Base-by-base conservation (phyloP, 495 filamentous ascomycete genomes). In the Xylaria flabelliformis region DNA sequence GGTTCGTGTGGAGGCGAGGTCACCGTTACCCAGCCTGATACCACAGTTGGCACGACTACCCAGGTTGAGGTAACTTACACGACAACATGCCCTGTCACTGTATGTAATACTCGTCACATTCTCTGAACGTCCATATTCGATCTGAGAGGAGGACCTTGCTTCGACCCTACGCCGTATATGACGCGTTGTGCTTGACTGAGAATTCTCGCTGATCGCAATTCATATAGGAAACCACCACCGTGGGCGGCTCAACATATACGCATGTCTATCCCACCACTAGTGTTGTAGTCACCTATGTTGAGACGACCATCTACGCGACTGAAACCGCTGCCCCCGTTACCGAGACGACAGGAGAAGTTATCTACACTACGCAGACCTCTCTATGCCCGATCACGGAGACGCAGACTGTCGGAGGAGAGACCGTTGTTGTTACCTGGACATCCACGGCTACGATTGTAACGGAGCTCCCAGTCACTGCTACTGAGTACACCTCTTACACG, bases 351-450 rank as follows among this genome's bases (percentile, higher is more conserved):
- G 75, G 75, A 26, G 70, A 66, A 24, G 74, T 74, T 32, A 78
- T 74, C 34, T 82, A 83, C 76, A 81, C 76, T 4, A 85, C 83
- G 34, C 69, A 82, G 56, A 84, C 82, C 39, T 76, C 76, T 55
- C 76, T 82, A 10, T 83, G 80, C 74, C 82, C 83, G 8, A 73
- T 83, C 17, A 82, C 80, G n/a, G 82, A 83, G 80, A 84, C 82
- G 63, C 81, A 80, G 74, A 81, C 82, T 2, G 55, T 84, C 13
- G 81, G 68, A 36, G 83, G 83, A 55, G 79, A 76, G 29, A 82
- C 82, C 8, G 78, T 84, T 7, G 77, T 81, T 34, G 78, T 83
- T 34, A 81, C 80, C 51, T 84, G 81, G 79, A 84, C 82, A 1
- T 82, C 82, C 15, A 84, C 81, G 5, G 79, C 80, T 4, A 82